Evolutionary conservation across 805 yeast species (phyloP), one percentile per base, ranked within the genome.

Genomic region (Blastobotrys mokoenaii): DNA sequence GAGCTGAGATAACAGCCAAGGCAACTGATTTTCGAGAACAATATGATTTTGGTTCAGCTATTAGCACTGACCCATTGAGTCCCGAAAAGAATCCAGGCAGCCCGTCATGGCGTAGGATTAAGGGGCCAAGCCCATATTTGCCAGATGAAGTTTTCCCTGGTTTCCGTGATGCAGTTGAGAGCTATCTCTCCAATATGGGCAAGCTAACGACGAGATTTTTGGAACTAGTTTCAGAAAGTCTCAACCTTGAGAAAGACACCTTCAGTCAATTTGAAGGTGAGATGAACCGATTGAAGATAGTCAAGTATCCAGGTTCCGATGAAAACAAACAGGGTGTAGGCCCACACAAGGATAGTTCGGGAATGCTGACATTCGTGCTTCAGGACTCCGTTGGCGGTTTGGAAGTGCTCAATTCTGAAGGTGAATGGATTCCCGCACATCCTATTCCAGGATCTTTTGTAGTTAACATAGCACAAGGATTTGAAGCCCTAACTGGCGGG

Each of bases 291-390:
- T 74, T 79, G 70, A 79, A 80, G 53, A 57, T 79, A 14, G 70
- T 79, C 34, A 71, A 74, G 22, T 79, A 79, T 53, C 84, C 84
- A 2, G 79, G 74, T 43, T 55, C 58, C 1, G 38, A 48, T 0
- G 60, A 50, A 1, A 40, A 46, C 12, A 40, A 41, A 9, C 80
- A 75, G 52, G 83, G 82, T 0, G 74, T 71, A 14, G 84, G 84
- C 1, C 80, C 83, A 2, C 87, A 81, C 55, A 70, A 83, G 46
- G 88, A 82, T 54, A 52, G 60, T 15, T 74, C 80, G 2, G 83
- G 78, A 45, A 67, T 80, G 54, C 55, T 80, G 25, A 79, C 84
- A 0, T 76, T 69, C 56, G 76, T 80, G 10, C 74, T 70, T 51
- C 84, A 80, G 54, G 83, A 78, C 9, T 65, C 71, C 46, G 60